Evolutionary conservation across 306 rosid species (phyloP).

Genomic region (Carpinus fangiana): DNA sequence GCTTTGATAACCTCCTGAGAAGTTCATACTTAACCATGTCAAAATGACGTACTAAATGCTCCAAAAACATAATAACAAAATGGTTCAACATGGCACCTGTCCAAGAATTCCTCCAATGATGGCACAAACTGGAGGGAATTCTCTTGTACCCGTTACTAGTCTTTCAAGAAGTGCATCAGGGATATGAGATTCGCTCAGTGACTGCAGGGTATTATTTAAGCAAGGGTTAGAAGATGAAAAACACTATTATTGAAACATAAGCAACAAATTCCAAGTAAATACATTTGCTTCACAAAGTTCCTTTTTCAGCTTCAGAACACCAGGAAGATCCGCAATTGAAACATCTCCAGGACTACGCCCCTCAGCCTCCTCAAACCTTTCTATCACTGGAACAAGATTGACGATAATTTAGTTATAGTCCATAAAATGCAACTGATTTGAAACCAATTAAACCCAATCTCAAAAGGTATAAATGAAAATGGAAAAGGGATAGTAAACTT

Average conservation of each 20-base stretch:
- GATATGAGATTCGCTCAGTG: slow-evolving; percentile 65
- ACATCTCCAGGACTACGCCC: slow-evolving; percentile 65
- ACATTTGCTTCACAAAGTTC: slow-evolving; percentile 80
- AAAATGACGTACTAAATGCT: not conserved
- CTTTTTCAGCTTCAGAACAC: slow-evolving; percentile 64
- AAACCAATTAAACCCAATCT: not conserved
- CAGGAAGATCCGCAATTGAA: slow-evolving; percentile 64
- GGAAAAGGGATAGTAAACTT: not conserved
- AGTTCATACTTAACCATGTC: slow-evolving; percentile 6
- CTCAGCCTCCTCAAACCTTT: slow-evolving; percentile 77
- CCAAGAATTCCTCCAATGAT: slow-evolving; percentile 91
- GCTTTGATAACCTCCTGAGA: slow-evolving; percentile 92
- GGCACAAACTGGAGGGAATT: slow-evolving; percentile 98
- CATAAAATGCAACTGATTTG: not conserved
- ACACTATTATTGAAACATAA: not conserved
- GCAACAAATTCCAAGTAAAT: slow-evolving; percentile 14
- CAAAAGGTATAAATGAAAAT: not conserved
- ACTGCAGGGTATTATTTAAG: slow-evolving; percentile 44
- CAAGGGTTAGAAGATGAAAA: slow-evolving; percentile 25
- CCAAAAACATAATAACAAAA: not conserved
- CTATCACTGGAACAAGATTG: slow-evolving; percentile 55
- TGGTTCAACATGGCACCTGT: slow-evolving; percentile 54
- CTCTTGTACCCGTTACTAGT: slow-evolving; percentile 53
- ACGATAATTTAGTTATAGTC: not conserved
- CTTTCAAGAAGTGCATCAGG: slow-evolving; percentile 75